phyloP scores from a whole-genome alignment of 1,284 basidiomycete genomes.

The Agroathelia rolfsii region DNA sequence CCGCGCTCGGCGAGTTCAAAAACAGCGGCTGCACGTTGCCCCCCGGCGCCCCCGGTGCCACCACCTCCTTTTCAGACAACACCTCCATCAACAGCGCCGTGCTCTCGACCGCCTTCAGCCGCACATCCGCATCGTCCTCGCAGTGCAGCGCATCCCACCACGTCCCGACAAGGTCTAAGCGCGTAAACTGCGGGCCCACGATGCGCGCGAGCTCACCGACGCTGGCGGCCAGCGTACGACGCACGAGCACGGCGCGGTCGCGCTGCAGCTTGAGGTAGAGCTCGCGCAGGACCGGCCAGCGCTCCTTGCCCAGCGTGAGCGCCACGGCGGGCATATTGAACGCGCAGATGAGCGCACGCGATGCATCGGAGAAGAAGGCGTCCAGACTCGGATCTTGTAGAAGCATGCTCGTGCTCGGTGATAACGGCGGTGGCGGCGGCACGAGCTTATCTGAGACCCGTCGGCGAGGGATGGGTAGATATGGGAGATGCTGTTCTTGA shows the following conservation, averaged over 20 bases:
- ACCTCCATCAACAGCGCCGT: conserved; percentile 49
- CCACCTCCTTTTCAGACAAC: conserved; percentile 36
- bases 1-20: too few species aligned
- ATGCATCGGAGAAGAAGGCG: conserved; percentile 43
- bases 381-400: conserved; percentile 23
- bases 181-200: conserved; percentile 62
- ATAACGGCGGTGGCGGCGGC: conserved; percentile 4
- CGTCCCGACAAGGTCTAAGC: conserved; percentile 63
- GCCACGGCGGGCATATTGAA: conserved; percentile 94
- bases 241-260: conserved; percentile 53
- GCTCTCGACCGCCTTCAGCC: conserved; percentile 59
- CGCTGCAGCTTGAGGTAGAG: conserved; percentile 60
- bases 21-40: too few species aligned
- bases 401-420: conserved; percentile 8
- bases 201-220: conserved; percentile 87
- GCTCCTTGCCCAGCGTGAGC: conserved; percentile 66
- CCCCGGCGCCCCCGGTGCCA: conserved; percentile 44
- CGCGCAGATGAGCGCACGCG: conserved; percentile 80
- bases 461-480: too few species aligned
- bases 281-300: conserved; percentile 73
- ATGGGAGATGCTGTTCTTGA: too few species aligned
- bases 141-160: conserved; percentile 55
- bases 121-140: conserved; percentile 59
- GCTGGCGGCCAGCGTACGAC: conserved; percentile 76
- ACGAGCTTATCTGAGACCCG: conserved; percentile 28